Conservation (phyloP, 1,284 basidiomycete genomes). For the Ganoderma lingzhi region DNA sequence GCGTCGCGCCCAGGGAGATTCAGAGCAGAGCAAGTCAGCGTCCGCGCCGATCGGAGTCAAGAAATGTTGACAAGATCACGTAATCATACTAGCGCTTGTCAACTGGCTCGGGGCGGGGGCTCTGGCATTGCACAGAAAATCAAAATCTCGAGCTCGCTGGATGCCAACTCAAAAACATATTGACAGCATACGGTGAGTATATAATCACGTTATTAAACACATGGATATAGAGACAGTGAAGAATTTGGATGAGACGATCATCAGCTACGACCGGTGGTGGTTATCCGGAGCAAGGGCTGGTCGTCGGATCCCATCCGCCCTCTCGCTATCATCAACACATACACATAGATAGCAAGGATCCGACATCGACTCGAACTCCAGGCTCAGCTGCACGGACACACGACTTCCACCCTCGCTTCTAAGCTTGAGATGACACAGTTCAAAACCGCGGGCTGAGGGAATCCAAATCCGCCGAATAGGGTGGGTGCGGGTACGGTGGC, state of each 20-base stretch:
- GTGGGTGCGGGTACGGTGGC: background rate
- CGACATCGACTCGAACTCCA: conserved; percentile 2
- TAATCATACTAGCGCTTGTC: too few species aligned
- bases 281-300: too few species aligned
- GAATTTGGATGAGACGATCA: too few species aligned
- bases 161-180: too few species aligned
- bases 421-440: background rate
- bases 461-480: background rate
- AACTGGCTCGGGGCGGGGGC: too few species aligned
- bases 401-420: background rate
- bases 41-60: background rate
- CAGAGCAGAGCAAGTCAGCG: background rate
- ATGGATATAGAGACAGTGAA: too few species aligned
- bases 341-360: background rate
- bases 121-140: too few species aligned
- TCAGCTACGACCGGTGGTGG: too few species aligned
- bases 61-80: too few species aligned
- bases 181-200: too few species aligned
- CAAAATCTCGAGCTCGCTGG: too few species aligned
- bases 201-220: too few species aligned
- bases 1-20: background rate
- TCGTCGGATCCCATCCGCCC: background rate
- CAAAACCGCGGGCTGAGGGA: background rate
- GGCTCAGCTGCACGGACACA: background rate
- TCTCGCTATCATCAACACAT: background rate